phyloP scores from a whole-genome alignment of 768 basidiomycete species.

The Mycena maculata region DNA sequence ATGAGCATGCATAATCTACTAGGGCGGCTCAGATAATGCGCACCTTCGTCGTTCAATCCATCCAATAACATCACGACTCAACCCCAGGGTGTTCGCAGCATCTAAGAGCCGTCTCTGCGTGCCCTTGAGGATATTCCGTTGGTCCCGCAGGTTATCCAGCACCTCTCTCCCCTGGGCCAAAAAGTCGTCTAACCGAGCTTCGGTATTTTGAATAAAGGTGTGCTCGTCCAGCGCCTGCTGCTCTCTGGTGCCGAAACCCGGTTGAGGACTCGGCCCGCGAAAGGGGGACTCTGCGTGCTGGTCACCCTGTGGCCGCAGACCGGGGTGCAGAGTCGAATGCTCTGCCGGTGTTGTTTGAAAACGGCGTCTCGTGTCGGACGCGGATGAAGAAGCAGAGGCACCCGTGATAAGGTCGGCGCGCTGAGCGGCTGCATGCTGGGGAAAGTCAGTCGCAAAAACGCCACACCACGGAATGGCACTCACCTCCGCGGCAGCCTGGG shows the following conservation, averaged over 20 bases:
- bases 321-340: slow-evolving; percentile 66
- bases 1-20: slow-evolving; percentile 7
- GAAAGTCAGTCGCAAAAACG: slow-evolving; percentile 5
- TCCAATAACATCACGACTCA: slow-evolving; percentile 94
- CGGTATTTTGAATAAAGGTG: slow-evolving; percentile 86
- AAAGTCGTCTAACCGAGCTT: slow-evolving; percentile 87
- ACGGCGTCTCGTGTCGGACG: slow-evolving; percentile 76
- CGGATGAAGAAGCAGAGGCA: slow-evolving; percentile 57
- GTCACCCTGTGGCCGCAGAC: slow-evolving; percentile 60
- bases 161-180: slow-evolving; percentile 93
- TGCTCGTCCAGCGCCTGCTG: slow-evolving; percentile 89
- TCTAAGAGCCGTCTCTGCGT: slow-evolving; percentile 88
- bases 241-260: slow-evolving; percentile 70
- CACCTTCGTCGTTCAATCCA: slow-evolving; percentile 98
- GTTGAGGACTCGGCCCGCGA: slow-evolving; percentile 65
- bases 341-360: slow-evolving; percentile 61
- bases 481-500: slow-evolving; percentile 64
- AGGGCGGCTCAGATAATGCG: slow-evolving; percentile 39
- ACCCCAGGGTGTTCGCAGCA: slow-evolving; percentile 93
- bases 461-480: slow-evolving; percentile 29
- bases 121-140: slow-evolving; percentile 94
- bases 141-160: slow-evolving; percentile 91
- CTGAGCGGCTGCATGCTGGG: slow-evolving; percentile 68
- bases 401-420: slow-evolving; percentile 74
- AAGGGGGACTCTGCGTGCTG: slow-evolving; percentile 87